Conservation (phyloP, 139 green algal species). For the Astrephomene gubernaculifera region DNA sequence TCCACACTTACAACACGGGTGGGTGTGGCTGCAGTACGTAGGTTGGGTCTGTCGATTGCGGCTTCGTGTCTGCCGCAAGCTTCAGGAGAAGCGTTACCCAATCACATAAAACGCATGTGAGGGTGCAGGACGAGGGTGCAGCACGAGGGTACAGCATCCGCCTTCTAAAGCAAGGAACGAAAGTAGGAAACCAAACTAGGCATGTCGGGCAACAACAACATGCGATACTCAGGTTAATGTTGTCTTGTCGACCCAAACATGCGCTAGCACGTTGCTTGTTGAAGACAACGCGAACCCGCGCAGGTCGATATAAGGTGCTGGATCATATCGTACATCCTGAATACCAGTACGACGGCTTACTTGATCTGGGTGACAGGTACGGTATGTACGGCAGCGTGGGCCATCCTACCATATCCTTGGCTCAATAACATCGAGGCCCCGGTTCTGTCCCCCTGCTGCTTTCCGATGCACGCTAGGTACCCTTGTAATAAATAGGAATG, state of each 20-base stretch:
- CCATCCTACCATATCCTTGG: too few relatives aligned
- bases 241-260: too few relatives aligned
- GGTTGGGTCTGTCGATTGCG: too few relatives aligned
- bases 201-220: too few relatives aligned
- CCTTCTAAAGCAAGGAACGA: not conserved
- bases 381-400: not conserved
- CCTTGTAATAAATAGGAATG: not conserved
- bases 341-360: conserved; percentile 33
- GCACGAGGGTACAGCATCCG: not conserved
- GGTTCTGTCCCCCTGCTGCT: not conserved
- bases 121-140: too few relatives aligned
- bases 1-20: conserved; percentile 45
- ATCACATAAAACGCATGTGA: too few relatives aligned
- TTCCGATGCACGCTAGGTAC: not conserved
- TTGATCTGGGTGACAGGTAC: conserved; percentile 27
- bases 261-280: too few relatives aligned
- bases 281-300: not conserved
- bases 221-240: too few relatives aligned
- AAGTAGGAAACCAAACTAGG: not conserved
- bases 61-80: too few relatives aligned
- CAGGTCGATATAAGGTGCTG: conserved; percentile 23
- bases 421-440: too few relatives aligned
- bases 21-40: too few relatives aligned
- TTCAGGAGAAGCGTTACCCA: too few relatives aligned
- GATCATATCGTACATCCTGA: conserved; percentile 34